Percentiles rank a stretch among this genome's conserved stretches.
Evolutionary conservation across 2,329 filamentous ascomycete genomes (phyloP).

Genomic region (Lachnellula cervina): DNA sequence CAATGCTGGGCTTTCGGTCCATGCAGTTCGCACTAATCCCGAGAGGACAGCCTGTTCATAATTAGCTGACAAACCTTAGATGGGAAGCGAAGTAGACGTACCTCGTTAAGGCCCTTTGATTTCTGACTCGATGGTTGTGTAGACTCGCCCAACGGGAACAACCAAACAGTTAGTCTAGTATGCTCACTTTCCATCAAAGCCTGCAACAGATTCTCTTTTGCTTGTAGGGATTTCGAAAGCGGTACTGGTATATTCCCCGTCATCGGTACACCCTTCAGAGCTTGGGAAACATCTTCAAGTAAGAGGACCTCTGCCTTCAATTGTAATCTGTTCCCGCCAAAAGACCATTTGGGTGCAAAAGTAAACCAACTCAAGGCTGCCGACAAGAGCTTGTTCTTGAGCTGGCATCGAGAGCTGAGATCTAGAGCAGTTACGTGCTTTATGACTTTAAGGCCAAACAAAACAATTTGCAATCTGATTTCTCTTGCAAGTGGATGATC

Average conservation of each 20-base stretch:
- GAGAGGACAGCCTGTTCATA: conserved; percentile 34
- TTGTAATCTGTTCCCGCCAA: conserved; percentile 88
- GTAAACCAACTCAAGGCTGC: conserved; percentile 87
- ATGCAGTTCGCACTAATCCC: conserved; percentile 73
- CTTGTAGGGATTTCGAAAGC: conserved; percentile 58
- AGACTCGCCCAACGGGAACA: conserved; percentile 69
- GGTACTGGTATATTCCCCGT: conserved; percentile 44
- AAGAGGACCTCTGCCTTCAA: conserved; percentile 87
- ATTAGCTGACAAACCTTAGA: conserved; percentile 30
- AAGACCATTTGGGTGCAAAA: conserved; percentile 82
- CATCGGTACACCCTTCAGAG: conserved; percentile 59
- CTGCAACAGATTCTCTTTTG: conserved; percentile 79
- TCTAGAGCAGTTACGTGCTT: conserved; percentile 64
- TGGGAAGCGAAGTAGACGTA: conserved; percentile 30
- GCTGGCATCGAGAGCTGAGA: conserved; percentile 64
- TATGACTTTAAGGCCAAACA: conserved; percentile 77
- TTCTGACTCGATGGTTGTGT: conserved; percentile 35
- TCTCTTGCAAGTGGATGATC: conserved; percentile 86
- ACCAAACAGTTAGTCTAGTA: conserved; percentile 80
- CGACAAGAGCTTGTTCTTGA: conserved; percentile 86
- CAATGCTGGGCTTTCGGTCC: conserved; percentile 77
- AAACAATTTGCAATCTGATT: conserved; percentile 80
- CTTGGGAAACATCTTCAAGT: conserved; percentile 66
- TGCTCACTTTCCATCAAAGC: conserved; percentile 81
- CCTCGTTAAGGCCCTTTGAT: conserved; percentile 39